Conservation (phyloP, 768 basidiomycete genomes). For the Collybia sp. region DNA sequence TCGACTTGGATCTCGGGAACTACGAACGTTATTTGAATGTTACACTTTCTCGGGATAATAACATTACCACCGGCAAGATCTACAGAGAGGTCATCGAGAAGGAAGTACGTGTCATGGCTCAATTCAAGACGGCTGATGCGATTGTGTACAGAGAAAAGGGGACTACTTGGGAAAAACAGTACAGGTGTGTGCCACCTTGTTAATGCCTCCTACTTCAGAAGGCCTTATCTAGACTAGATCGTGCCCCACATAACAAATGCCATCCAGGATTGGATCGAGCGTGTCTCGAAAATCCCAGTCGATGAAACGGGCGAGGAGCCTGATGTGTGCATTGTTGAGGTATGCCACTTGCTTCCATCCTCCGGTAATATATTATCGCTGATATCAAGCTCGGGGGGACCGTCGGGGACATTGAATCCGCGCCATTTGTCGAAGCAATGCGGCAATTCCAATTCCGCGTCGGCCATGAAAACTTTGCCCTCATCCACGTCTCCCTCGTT, state of each 20-base stretch:
- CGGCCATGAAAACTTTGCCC: constrained; percentile 92
- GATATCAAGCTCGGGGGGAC: constrained; percentile 88
- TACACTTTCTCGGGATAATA: constrained; percentile 91
- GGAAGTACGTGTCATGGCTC: constrained; percentile 57
- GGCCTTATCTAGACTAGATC: constrained; percentile 42
- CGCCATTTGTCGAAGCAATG: constrained; percentile 98
- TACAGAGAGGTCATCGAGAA: constrained; percentile 96
- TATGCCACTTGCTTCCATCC: constrained; percentile 20
- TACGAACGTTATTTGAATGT: constrained; percentile 98
- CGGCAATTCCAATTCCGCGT: constrained; percentile 99
- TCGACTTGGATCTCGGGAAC: constrained; percentile 96
- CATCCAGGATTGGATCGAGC: constrained; percentile 98
- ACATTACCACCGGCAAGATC: constrained; percentile 98
- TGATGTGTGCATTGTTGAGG: constrained; percentile 97
- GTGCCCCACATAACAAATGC: constrained; percentile 96
- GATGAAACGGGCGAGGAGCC: constrained; percentile 92
- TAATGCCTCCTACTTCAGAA: background rate
- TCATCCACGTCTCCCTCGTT: constrained; percentile 96
- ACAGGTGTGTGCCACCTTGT: constrained; percentile 50
- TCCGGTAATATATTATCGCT: background rate
- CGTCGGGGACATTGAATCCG: constrained; percentile 97
- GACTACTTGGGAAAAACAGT: constrained; percentile 97
- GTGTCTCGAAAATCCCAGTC: constrained; percentile 90
- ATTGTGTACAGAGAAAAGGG: constrained; percentile 56
- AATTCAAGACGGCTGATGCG: constrained; percentile 1